Evolutionary conservation across 345 rosid genomes (phyloP), one percentile per base, ranked within the genome.

Genomic region (Atalantia buxifolia): DNA sequence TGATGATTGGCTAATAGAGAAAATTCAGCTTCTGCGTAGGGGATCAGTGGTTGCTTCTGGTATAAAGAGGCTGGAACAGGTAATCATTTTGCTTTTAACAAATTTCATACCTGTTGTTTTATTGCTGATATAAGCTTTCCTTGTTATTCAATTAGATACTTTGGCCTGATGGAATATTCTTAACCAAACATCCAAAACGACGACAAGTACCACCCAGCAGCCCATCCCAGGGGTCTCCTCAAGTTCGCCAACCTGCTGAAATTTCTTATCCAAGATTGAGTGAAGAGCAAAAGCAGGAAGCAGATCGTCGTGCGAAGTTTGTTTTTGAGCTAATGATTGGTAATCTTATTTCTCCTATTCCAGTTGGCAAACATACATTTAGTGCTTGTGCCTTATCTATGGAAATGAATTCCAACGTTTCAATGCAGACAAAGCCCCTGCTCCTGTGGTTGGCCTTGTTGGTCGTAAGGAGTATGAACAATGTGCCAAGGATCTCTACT

Each of bases 151-250:
- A 45, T 33, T 81, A 97, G 99, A 91, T 97, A 79, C 92, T 97
- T 71, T 97, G 99, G 99, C 99, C 99, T 59, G 98, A 97, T 90
- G 98, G 99, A 48, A 88, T 97, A 76, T 97, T 97, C 83, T 83
- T 97, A 77, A 92, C 99, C 55, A 97, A 97, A 79, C 98, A 91
- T 87, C 98, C 98, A 67, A 97, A 87, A 82, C 87, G 96, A 76
- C 87, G 83, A 66, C 93, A 79, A 42, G 79, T 65, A 6, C 86
- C 86, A 66, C 76, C 90, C 22, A 48, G 77, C 13, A 82, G 63
- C 73, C 45, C 90, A 60, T 50, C 84, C 42, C 82, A 30, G 68
- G 62, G 83, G 81, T 82, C 88, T 3, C 81, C 88, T 67, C 42
- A 9, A 62, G 72, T 72, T 59, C 80, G 13, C 69, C 83, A 84